phyloP scores from a whole-genome alignment of 2,329 filamentous ascomycete species.

The Aspergillus aculeatus region DNA sequence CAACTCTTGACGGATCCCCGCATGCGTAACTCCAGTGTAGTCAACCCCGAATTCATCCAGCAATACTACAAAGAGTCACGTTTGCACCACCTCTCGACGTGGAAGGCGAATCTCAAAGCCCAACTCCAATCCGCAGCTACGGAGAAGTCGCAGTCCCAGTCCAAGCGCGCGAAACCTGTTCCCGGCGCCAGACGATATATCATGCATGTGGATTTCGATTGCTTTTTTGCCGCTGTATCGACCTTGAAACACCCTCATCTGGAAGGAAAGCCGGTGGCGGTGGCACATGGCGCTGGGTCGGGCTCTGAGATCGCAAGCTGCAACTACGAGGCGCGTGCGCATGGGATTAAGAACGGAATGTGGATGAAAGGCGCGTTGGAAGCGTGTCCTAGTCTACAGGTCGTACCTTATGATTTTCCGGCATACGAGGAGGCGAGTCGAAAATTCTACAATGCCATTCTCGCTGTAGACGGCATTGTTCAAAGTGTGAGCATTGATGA shows the following conservation, averaged over 20 bases:
- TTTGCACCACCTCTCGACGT: conserved; percentile 89
- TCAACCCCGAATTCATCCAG: conserved; percentile 88
- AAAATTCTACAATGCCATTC: conserved; percentile 80
- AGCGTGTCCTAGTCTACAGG: conserved; percentile 78
- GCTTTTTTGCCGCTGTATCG: conserved; percentile 95
- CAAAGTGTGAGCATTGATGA: conserved; percentile 98
- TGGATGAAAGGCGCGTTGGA: conserved; percentile 94
- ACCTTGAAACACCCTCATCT: conserved; percentile 73
- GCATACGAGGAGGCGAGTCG: conserved; percentile 90
- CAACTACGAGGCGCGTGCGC: conserved; percentile 85
- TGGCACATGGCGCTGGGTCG: conserved; percentile 80
- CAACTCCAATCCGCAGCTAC: conserved; percentile 77
- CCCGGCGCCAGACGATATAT: conserved; percentile 74
- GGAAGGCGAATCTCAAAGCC: conserved; percentile 93
- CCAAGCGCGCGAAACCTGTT: conserved; percentile 52
- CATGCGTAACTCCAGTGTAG: conserved; percentile 82
- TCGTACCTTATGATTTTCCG: conserved; percentile 93
- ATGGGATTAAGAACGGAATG: conserved; percentile 95
- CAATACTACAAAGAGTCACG: conserved; percentile 95
- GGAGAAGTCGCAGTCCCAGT: conserved; percentile 58
- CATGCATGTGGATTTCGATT: conserved; percentile 96
- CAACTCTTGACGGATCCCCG: conserved; percentile 78
- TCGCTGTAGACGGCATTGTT: conserved; percentile 75
- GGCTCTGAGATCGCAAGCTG: conserved; percentile 97
- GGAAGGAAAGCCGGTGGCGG: conserved; percentile 75